Evolutionary conservation across 2,329 filamentous ascomycete genomes (phyloP).

Genomic region (Nigrospora sphaerica): DNA sequence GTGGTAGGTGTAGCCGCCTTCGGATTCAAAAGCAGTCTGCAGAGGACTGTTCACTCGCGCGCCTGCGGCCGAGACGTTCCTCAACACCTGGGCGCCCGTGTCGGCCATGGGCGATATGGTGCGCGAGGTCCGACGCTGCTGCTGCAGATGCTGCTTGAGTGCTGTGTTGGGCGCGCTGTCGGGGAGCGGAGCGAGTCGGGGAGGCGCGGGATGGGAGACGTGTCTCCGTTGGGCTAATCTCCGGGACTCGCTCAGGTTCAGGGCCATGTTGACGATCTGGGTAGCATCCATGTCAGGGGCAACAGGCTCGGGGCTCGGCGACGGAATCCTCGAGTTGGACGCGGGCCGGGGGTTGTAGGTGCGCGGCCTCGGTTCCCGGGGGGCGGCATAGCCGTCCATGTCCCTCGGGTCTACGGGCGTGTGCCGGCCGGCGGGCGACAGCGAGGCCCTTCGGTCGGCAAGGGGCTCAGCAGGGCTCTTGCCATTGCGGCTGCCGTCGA

Average conservation of each 20-base stretch:
- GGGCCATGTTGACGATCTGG: slow-evolving; percentile 87
- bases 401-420: slow-evolving; percentile 9
- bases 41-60: slow-evolving; percentile 35
- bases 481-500: slow-evolving; percentile 16
- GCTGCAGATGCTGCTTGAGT: slow-evolving; percentile 62
- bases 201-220: slow-evolving; percentile 43
- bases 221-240: slow-evolving; percentile 55
- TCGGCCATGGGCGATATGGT: slow-evolving; percentile 53
- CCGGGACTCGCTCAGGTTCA: slow-evolving; percentile 79
- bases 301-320: slow-evolving; percentile 13
- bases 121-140: slow-evolving; percentile 57
- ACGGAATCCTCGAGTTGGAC: slow-evolving; percentile 12
- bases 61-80: slow-evolving; percentile 32
- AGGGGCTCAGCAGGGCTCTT: slow-evolving; percentile 12
- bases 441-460: slow-evolving; percentile 5
- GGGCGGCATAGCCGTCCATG: slow-evolving; percentile 1
- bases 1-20: slow-evolving; percentile 49
- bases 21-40: slow-evolving; percentile 40
- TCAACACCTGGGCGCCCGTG: slow-evolving; percentile 27
- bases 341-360: slow-evolving; percentile 16
- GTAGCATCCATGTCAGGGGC: slow-evolving; percentile 66
- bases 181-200: slow-evolving; percentile 43
- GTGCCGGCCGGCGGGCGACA: not conserved
- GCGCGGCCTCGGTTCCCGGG: slow-evolving; percentile 13
- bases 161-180: slow-evolving; percentile 45